Conservation (phyloP, 108 stramenopile genomes). For the Stephanodiscus triporus region DNA sequence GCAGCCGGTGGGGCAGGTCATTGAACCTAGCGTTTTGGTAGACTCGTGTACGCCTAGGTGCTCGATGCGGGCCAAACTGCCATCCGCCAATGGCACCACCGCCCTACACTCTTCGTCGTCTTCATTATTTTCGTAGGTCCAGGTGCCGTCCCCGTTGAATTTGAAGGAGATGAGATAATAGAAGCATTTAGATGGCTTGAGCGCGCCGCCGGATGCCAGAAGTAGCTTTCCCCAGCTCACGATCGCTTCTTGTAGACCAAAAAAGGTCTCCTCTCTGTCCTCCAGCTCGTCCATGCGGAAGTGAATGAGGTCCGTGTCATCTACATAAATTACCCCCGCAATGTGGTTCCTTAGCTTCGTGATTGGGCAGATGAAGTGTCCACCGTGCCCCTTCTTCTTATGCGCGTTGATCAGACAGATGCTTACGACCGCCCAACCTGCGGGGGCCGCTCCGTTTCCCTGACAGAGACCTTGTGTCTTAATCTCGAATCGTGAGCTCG, state of each 20-base stretch:
- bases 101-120: neutral
- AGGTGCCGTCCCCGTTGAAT: neutral
- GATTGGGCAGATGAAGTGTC: slow-evolving; percentile 1
- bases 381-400: slow-evolving; percentile 3
- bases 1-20: slow-evolving; percentile 1
- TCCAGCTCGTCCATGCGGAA: neutral
- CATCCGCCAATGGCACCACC: neutral
- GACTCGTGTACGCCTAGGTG: neutral
- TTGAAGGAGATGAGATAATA: slow-evolving; percentile 12
- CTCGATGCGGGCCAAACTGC: neutral
- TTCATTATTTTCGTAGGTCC: neutral
- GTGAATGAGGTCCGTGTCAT: neutral
- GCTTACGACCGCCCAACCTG: slow-evolving; percentile 1
- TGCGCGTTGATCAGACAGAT: neutral
- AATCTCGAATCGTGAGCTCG: neutral
- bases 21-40: slow-evolving; percentile 3
- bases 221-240: slow-evolving; percentile 7
- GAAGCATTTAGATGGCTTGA: slow-evolving; percentile 24
- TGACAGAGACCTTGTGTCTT: slow-evolving; percentile 9
- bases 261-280: neutral
- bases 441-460: neutral
- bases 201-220: neutral
- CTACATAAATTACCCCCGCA: neutral
- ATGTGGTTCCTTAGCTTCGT: neutral
- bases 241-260: neutral